Conservation (phyloP, 2,329 filamentous ascomycete species). For the Ramichloridium luteum region DNA sequence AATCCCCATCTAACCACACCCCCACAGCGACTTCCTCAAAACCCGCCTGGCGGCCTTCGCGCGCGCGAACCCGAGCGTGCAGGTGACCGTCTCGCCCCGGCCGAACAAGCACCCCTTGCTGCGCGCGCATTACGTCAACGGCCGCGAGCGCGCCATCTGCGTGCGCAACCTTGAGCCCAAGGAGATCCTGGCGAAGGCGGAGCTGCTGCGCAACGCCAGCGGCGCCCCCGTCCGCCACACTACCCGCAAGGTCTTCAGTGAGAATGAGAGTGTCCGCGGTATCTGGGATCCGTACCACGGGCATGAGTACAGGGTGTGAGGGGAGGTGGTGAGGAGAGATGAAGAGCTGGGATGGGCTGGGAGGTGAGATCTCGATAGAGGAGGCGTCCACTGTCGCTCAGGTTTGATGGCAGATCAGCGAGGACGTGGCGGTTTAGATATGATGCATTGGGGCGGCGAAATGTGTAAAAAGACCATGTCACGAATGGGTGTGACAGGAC, state of each 20-base stretch:
- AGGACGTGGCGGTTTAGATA: too few species aligned
- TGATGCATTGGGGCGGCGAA: too few species aligned
- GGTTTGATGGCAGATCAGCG: too few species aligned
- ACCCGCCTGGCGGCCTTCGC: conserved; percentile 67
- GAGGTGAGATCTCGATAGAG: too few species aligned
- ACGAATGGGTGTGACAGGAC: too few species aligned
- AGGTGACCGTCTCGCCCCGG: conserved; percentile 81
- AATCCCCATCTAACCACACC: conserved; percentile 3
- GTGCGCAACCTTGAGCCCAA: conserved; percentile 73
- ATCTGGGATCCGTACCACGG: conserved; percentile 54
- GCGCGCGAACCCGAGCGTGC: conserved; percentile 68
- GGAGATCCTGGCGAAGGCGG: conserved; percentile 69
- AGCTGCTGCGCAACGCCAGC: conserved; percentile 59
- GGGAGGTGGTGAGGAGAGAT: background rate
- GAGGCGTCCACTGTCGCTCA: too few species aligned
- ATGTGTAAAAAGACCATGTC: too few species aligned
- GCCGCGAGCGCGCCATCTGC: conserved; percentile 71
- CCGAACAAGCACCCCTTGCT: conserved; percentile 84
- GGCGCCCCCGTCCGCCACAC: conserved; percentile 58
- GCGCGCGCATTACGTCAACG: conserved; percentile 85
- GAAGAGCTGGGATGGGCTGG: background rate
- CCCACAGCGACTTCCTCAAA: conserved; percentile 63
- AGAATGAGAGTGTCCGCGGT: conserved; percentile 53
- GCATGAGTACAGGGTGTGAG: conserved; percentile 35
- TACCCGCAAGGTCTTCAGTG: conserved; percentile 47